These are phyloP conservation scores for Chytridiales sp. DNA, from an alignment of 371 early-diverging fungal species.

Conservation along the genomic window DNA sequence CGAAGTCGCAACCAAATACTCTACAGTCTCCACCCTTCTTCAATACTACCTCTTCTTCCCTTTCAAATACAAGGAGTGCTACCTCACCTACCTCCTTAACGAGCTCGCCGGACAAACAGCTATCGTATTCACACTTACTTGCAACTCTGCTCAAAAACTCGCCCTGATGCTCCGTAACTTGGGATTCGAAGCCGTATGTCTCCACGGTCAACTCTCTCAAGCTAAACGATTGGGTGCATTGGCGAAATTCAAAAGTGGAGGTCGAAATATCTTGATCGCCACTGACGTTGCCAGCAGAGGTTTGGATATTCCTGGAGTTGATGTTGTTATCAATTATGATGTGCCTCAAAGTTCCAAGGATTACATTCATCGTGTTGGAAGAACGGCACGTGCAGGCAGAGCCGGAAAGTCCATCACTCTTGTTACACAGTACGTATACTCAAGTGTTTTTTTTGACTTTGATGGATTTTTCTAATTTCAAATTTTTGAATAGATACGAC, in stretches of 20 bases:
- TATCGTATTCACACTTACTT: constrained; percentile 90
- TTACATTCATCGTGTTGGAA: constrained; percentile 97
- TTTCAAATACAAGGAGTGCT: constrained; percentile 91
- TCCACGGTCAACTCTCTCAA: constrained; percentile 94
- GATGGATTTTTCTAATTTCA: background rate
- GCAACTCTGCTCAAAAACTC: constrained; percentile 80
- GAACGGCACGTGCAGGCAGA: constrained; percentile 95
- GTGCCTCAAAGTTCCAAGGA: constrained; percentile 91
- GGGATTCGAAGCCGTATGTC: constrained; percentile 88
- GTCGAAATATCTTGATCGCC: constrained; percentile 82
- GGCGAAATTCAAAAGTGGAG: constrained; percentile 88
- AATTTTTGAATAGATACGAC: constrained; percentile 78
- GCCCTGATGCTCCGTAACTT: constrained; percentile 83
- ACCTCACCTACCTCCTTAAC: constrained; percentile 88
- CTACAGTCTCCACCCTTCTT: constrained; percentile 84
- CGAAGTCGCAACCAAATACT: constrained; percentile 83
- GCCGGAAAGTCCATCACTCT: constrained; percentile 92
- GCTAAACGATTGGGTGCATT: constrained; percentile 87
- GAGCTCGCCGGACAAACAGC: constrained; percentile 88
- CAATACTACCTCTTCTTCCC: constrained; percentile 97
- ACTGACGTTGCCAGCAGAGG: constrained; percentile 91
- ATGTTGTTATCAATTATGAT: constrained; percentile 95
- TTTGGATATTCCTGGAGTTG: constrained; percentile 96
- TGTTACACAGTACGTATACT: constrained; percentile 79
- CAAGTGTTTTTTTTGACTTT: background rate